Base-by-base conservation (phyloP, 179 eudicot genomes). In the Vitellaria paradoxa region DNA sequence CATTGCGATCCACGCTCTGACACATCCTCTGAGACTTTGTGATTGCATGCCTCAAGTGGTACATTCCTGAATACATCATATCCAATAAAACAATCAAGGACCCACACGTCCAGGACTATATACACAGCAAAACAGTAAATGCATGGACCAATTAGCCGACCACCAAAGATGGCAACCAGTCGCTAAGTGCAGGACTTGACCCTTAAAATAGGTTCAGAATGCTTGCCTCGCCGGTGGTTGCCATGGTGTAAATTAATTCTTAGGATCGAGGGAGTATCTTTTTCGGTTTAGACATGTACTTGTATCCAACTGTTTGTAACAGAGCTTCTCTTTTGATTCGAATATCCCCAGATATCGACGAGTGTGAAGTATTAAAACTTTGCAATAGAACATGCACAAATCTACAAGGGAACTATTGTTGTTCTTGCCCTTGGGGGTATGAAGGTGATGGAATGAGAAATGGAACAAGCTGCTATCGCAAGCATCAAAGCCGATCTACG, bases 31-130 rank as follows among this genome's bases (percentile, higher is more conserved):
- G 92, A 89, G 55, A 87, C 80, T 84, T 76, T 82, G 81, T 89
- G 90, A 82, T 87, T 78, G 88, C 92, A 89, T 68, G 91, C 24
- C 68, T 87, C 85, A 77, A 89, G 73, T 3, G 90, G 85, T 20
- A 89, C 79, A 72, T 77, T 80, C 95, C 92, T 91, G 87, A 24
- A 76, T 17, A 26, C 42, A 73, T 52, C 56, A 42, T 57, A 52
- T 21, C 4, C 62, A 73, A 61, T 20, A 61, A n/a, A 61, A 61
- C 10, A 61, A 20, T 61, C 9, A 14, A 61, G 45, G 4, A 42
- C 45, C 45, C 12, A 10, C 65, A 61, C 18, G 15, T 61, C 20
- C 20, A 61, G 65, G 30, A 61, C 5, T 5, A 61, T 21, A n/a
- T 30, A 2, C 26, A 42, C 5, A 64, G 15, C 2, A 64, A 64